These are phyloP conservation scores for Cochlearia excelsa DNA, from an alignment of 345 rosid genomes.

Conservation along the genomic window DNA sequence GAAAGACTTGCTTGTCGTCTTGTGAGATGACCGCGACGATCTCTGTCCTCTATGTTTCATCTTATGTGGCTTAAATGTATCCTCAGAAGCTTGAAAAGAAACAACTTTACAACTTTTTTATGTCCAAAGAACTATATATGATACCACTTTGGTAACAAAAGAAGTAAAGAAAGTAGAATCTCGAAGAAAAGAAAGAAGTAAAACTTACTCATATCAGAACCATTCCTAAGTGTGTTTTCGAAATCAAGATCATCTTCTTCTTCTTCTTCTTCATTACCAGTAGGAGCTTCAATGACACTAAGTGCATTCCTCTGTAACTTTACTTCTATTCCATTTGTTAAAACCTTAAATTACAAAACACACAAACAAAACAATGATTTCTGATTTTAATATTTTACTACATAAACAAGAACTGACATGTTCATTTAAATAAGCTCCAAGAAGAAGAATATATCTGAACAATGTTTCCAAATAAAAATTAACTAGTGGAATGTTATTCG, in stretches of 20 bases:
- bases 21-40: constrained; percentile 56
- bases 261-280: constrained; percentile 93
- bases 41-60: constrained; percentile 53
- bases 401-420: constrained; percentile 23
- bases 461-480: too few relatives aligned
- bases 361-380: constrained; percentile 7
- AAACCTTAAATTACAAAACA: constrained; percentile 50
- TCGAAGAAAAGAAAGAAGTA: not conserved
- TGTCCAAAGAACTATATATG: constrained; percentile 8
- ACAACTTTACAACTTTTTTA: constrained; percentile 25
- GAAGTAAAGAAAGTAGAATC: not conserved
- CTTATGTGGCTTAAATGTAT: constrained; percentile 68
- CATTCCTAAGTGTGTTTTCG: constrained; percentile 55
- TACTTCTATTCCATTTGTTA: constrained; percentile 96
- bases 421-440: constrained; percentile 22
- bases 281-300: constrained; percentile 90
- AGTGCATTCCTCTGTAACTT: constrained; percentile 98
- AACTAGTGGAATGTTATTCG: constrained; percentile 26
- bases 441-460: constrained; percentile 1
- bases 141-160: not conserved
- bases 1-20: constrained; percentile 58
- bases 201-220: constrained; percentile 80
- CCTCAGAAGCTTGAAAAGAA: constrained; percentile 38
- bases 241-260: constrained; percentile 74
- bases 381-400: constrained; percentile 10